These are phyloP conservation scores for Pleurotus citrinopileatus DNA, from an alignment of 768 basidiomycete species.

Conservation along the genomic window DNA sequence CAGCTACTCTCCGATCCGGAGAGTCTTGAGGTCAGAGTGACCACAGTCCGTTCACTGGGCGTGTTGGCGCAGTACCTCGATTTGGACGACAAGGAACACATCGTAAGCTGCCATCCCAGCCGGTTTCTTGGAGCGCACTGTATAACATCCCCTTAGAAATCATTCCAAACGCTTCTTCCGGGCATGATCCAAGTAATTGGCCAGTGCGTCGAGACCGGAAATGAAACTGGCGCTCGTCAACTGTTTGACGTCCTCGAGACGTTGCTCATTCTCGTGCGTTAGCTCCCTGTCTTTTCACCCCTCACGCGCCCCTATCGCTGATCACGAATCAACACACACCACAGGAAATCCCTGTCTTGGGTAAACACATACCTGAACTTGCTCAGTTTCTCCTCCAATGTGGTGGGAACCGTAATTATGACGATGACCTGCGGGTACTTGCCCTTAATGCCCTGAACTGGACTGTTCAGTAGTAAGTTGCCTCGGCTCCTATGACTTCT, in stretches of 20 bases:
- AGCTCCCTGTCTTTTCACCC: neutral
- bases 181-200: slow-evolving; percentile 87
- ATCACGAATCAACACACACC: too few relatives aligned
- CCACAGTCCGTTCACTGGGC: slow-evolving; percentile 85
- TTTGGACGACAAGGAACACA: slow-evolving; percentile 78
- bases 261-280: slow-evolving; percentile 80
- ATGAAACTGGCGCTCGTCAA: slow-evolving; percentile 82
- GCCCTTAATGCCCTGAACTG: slow-evolving; percentile 92
- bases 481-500: neutral
- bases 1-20: slow-evolving; percentile 76
- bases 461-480: slow-evolving; percentile 90
- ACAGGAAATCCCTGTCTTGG: slow-evolving; percentile 91
- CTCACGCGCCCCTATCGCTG: slow-evolving; percentile 8
- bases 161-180: slow-evolving; percentile 86
- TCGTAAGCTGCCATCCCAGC: slow-evolving; percentile 50
- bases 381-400: slow-evolving; percentile 85
- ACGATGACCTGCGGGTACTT: slow-evolving; percentile 81
- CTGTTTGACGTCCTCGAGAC: slow-evolving; percentile 96
- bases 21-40: slow-evolving; percentile 87
- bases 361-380: slow-evolving; percentile 83
- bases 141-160: slow-evolving; percentile 46
- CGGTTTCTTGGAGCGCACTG: neutral
- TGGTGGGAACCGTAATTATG: slow-evolving; percentile 75
- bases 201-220: slow-evolving; percentile 72
- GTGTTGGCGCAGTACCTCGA: slow-evolving; percentile 93